Base-by-base conservation (phyloP, 257 asterid genomes). In the Osmanthus fragrans region DNA sequence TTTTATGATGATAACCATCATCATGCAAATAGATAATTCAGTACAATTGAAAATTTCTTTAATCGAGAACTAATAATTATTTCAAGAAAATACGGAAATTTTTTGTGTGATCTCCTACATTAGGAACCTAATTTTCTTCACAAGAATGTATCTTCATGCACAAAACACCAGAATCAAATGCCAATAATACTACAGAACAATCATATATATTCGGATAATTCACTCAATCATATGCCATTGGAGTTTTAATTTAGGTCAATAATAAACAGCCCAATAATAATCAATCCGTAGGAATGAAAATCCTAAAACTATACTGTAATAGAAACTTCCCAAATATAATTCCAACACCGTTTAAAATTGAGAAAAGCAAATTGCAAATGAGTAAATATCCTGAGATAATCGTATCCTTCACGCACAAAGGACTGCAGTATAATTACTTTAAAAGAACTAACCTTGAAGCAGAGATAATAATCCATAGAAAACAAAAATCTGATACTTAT, bases 361-460 rank as follows among this genome's bases (percentile, higher is more conserved):
- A 16, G 8, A 21, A 7, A 36, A 36, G 4, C 47, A 37, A 68
- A 18, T 19, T 37, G 32, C 16, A 9, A 60, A 9, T 60, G 15
- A 21, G 70, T 42, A 36, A 37, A 54, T 13, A 54, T 4, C 6
- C n/a, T 12, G 29, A 16, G 66, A 66, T 51, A 67, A 68, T 67
- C 45, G 25, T 15, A 47, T 19, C 27, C 37, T 21, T 69, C 27
- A 40, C n/a, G 10, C 71, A 34, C 51, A 67, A 29, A 2, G 56
- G 2, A 27, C 67, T 23, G 5, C 33, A 21, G 33, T 25, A 60
- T 60, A 60, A 21, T 6, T 7, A 4, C 0, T n/a, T 7, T 56
- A n/a, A 70, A 82, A 45, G 71, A 79, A 74, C 85, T 76, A 74
- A 84, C 85, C 68, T 70, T 45, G 23, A 58, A 34, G 72, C 73